Base-by-base conservation (phyloP, 2,329 filamentous ascomycete species). In the Penicillium sp. region DNA sequence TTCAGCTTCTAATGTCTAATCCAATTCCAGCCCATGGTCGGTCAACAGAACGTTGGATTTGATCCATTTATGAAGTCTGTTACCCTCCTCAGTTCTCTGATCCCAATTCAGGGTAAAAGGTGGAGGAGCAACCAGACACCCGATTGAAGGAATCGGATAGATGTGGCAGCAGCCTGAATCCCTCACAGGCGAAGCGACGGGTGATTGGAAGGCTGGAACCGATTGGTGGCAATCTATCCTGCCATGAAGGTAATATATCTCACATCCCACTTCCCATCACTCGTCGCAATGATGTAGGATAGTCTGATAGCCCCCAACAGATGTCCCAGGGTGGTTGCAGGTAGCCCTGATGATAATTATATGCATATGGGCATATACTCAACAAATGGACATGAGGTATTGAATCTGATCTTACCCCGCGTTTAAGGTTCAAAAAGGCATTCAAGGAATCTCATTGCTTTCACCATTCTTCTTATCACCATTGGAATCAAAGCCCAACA, bases 401-500 rank as follows among this genome's bases (percentile, higher is more conserved):
- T 35, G 24, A 50, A 35, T 31, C 4, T 20, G 11, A 18, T 43
- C 22, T 38, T 18, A 44, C 14, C 38, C 52, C 45, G 22, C 13
- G 18, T 37, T 9, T 20, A 34, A 18, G 26, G 16, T 40, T 34
- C 20, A 31, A 8, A n/a, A 29, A 43, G 44, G 6, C 14, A 42
- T 24, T 56, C 50, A 63, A 26, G 53, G 62, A 13, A 51, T 63
- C 24, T 65, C 63, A 43, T 63, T 60, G 11, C 48, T 56, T 14
- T 51, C 50, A 11, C 57, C 62, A 5, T 66, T 68, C 65, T 82
- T 82, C 65, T 80, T 82, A 59, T 92, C 89, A 3, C 88, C 90
- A 10, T 95, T 89, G 1, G 84, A 76, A 72, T 95, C 89, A 61
- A 97, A 91, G 0, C 93, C 93, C 29, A 99, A 80, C 2, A 84